phyloP scores from a whole-genome alignment of 441 rosid species.

The Codiaeum variegatum region DNA sequence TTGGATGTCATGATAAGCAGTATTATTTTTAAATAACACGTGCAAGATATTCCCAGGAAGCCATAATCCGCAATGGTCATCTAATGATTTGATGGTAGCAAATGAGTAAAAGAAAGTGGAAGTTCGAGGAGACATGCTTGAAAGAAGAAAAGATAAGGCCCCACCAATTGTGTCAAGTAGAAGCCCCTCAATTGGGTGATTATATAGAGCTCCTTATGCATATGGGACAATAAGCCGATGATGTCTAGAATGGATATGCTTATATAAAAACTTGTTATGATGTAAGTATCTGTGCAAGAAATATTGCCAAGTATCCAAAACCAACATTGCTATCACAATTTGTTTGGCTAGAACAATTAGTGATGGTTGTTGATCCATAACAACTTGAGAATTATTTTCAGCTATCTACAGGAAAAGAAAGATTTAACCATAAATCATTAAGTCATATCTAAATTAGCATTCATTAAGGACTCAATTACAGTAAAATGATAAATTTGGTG shows the following conservation, averaged over 20 bases:
- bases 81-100: slow-evolving; percentile 87
- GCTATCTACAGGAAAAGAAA: slow-evolving; percentile 46
- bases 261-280: slow-evolving; percentile 79
- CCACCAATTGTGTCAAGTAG: slow-evolving; percentile 89
- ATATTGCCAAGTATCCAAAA: slow-evolving; percentile 92
- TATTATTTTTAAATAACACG: slow-evolving; percentile 71
- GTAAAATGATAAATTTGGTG: too few relatives aligned
- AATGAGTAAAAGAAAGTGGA: slow-evolving; percentile 91
- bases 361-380: slow-evolving; percentile 38
- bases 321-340: slow-evolving; percentile 65
- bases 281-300: slow-evolving; percentile 90
- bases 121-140: slow-evolving; percentile 86
- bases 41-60: slow-evolving; percentile 95
- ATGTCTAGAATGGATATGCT: slow-evolving; percentile 81
- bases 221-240: slow-evolving; percentile 91
- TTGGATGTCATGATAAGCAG: slow-evolving; percentile 92
- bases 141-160: slow-evolving; percentile 79
- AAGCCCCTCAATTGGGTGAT: slow-evolving; percentile 83
- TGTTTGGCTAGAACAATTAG: slow-evolving; percentile 53
- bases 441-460: not conserved
- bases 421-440: not conserved
- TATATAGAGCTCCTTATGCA: slow-evolving; percentile 79
- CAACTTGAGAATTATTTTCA: slow-evolving; percentile 42
- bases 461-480: not conserved
- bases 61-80: slow-evolving; percentile 90